Conservation (phyloP, 805 yeast species). For the Hanseniaspora meyeri region DNA sequence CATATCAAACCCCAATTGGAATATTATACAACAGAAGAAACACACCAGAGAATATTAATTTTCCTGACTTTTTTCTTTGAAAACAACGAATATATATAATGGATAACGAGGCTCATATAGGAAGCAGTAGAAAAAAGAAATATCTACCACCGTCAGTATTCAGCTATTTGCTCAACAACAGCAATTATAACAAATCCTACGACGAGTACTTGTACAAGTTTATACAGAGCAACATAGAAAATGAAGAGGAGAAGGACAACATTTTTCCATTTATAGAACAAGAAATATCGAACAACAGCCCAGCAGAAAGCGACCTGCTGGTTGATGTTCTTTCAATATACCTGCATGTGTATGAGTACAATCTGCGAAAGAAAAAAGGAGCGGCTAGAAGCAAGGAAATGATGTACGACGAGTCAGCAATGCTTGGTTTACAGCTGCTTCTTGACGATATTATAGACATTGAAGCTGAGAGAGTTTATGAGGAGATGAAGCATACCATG, state of each 20-base stretch:
- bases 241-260: background rate
- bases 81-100: no score
- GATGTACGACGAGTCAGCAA: slow-evolving; percentile 8
- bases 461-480: slow-evolving; percentile 2
- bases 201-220: slow-evolving; percentile 7
- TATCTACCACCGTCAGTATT: slow-evolving; percentile 7
- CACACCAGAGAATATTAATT: no score
- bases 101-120: no score
- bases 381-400: slow-evolving; percentile 6
- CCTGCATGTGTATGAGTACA: slow-evolving; percentile 6
- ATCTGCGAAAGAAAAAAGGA: slow-evolving; percentile 1
- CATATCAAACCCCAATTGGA: no score
- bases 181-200: slow-evolving; percentile 3
- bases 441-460: slow-evolving; percentile 11
- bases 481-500: background rate
- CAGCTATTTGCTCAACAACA: background rate
- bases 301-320: background rate
- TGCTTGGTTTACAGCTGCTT: slow-evolving; percentile 2
- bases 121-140: background rate
- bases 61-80: no score
- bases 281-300: background rate
- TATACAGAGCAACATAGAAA: background rate
- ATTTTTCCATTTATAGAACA: slow-evolving; percentile 1
- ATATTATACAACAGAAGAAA: no score
- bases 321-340: slow-evolving; percentile 6